A percentile compares a stretch with the other conserved stretches of the same genome.
Evolutionary conservation across 129 eudicot species (phyloP).

Genomic region (Ambrosia trifida): DNA sequence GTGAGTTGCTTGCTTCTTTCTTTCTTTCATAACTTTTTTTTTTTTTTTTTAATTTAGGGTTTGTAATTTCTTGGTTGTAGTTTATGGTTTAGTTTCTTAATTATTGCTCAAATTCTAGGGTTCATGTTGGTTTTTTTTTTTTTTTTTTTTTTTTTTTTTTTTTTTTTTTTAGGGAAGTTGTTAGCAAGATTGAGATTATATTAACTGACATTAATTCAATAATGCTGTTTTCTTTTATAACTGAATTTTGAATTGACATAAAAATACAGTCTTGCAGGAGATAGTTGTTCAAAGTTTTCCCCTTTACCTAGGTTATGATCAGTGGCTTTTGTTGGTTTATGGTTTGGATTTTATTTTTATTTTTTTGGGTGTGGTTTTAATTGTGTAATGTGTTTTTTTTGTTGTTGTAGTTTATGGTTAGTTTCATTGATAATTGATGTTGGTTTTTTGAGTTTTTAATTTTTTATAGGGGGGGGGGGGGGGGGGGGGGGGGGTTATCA

Average conservation of each 20-base stretch:
- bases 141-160: constrained; percentile 9
- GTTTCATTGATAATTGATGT: neutral
- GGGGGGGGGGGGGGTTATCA: too few relatives aligned
- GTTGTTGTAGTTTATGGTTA: too few relatives aligned
- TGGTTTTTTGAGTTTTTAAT: neutral
- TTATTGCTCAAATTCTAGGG: too few relatives aligned
- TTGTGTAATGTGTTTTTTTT: too few relatives aligned
- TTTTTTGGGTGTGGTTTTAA: neutral
- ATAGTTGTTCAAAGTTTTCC: constrained; percentile 14
- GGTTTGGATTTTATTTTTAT: neutral
- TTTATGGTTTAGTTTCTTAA: too few relatives aligned
- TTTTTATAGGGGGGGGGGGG: neutral
- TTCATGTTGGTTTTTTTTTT: constrained; percentile 1
- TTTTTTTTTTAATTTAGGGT: neutral
- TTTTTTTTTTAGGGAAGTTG: constrained; percentile 3
- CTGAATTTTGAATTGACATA: constrained; percentile 8
- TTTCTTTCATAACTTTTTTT: neutral
- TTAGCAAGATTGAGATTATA: neutral
- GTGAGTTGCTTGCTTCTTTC: neutral
- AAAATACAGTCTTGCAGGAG: neutral
- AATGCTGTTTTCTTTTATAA: constrained; percentile 24
- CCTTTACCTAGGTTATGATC: neutral
- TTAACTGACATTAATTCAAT: neutral
- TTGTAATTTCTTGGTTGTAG: neutral
- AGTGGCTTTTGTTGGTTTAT: constrained; percentile 1